Base-by-base conservation (phyloP, 2,329 filamentous ascomycete species). In the Neopestalotiopsis sp. region DNA sequence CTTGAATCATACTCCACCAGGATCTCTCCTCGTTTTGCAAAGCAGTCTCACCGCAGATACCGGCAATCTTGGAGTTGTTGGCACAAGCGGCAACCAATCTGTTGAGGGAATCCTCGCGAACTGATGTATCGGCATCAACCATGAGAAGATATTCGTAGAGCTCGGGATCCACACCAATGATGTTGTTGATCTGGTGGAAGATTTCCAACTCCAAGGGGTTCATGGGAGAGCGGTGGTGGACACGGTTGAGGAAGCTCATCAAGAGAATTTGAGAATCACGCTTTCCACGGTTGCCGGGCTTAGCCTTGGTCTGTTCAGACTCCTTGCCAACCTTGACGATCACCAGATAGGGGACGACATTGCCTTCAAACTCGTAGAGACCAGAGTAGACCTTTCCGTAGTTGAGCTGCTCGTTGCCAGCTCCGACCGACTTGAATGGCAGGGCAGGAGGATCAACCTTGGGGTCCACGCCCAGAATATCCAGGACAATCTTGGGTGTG, bases 1-100 rank as follows among this genome's bases (percentile, higher is more conserved):
- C 96, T 81, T 99, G 96, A 77, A 99, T 99, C 96, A 99, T 99
- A 13, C 96, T 99, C 94, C 94, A 97, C 94, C 95, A 98, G 76
- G 91, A 95, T 73, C 91, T 89, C 76, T 98, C 94, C 80, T 98
- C 95, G 76, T 99, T 99, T 79, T 98, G 93, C 76, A 99, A 86
- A 80, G 92, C 96, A 1, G 96, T 99, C 81, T 99, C 96, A 78
- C 96, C 96, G 79, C 96, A 99, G 71, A 98, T 98, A 82, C 95
- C 96, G 30, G 94, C 94, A 83, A 99, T 97, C 84, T 97, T 97
- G 40, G 94, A 91, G 79, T 99, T 94, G 76, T 98, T 95, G 73
- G 94, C 91, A 82, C 95, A 99, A 65, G 93, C 93, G 68, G 96
- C 94, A 20, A 99, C 95, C 5, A 99, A 88, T 66, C 95, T 90